Base-by-base conservation (phyloP, 1,284 basidiomycete genomes). In the Pisolithus thermaeus region DNA sequence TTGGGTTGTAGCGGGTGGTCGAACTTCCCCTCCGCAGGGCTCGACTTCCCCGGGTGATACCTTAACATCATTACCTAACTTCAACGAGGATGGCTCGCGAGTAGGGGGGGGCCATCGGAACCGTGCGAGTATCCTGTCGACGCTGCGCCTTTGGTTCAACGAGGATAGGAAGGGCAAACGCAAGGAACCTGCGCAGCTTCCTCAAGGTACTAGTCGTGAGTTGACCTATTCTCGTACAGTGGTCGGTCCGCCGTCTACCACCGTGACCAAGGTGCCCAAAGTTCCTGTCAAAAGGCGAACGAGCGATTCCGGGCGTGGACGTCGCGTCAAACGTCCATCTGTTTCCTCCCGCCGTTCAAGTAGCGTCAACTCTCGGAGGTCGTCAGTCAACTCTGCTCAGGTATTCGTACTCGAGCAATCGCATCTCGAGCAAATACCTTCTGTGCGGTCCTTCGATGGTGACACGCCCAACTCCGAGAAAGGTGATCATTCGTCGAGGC, bases 141-240 rank as follows among this genome's bases (percentile, higher is more conserved):
- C 87, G 8, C 87, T 91, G 65, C 75, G 85, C 40, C 73, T 83
- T 53, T 91, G 88, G 88, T 89, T 91, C 67, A 78, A 87, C 52
- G 87, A 90, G 56, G 88, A 90, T 57, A 73, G 76, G 59, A 90
- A 87, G 61, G 84, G 86, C 5, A 91, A 90, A 67, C 73, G 81
- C 49, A 84, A 87, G 63, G 80, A 79, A 40, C 46, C 61, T 35
- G 50, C 56, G 14, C 64, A 60, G 42, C 58, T 59, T 27, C 50
- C 70, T 56, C 58, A 76, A 64, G 61, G 62, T 53, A 49, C 49
- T 50, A 35, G 52, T 39, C 51, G 58, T 37, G 58, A 57, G 23
- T 51, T 62, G 32, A 54, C 63, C 37, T 58, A 66, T 54, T 59
- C 58, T 32, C 64, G 65, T 38, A 64, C 65, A 7, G 53, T 65